A percentile compares a stretch with the other conserved stretches of the same genome.
phyloP scores from a whole-genome alignment of 352 stramenopile species.

The Peronosclerospora sorghi region DNA sequence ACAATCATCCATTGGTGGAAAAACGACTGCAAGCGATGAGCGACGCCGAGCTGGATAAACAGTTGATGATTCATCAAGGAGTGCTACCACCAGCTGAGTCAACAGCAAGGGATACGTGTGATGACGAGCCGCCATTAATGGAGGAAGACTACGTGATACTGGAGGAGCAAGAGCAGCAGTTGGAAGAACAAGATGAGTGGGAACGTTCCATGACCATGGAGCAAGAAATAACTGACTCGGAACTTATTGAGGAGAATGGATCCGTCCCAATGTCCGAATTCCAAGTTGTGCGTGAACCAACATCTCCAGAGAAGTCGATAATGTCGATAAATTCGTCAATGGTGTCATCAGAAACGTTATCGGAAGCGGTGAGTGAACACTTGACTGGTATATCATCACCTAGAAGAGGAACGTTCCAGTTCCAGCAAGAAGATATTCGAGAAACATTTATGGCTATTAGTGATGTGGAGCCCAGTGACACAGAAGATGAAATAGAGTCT shows the following conservation, averaged over 20 bases:
- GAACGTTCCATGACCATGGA: conserved; percentile 1
- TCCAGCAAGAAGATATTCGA: conserved; percentile 39
- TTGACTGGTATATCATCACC: conserved; percentile 4
- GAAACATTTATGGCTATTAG: conserved; percentile 38
- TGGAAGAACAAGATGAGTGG: conserved; percentile 54
- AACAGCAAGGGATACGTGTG: conserved; percentile 11
- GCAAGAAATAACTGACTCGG: conserved; percentile 34
- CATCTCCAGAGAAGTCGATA: conserved; percentile 2
- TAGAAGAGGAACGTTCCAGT: conserved; percentile 28
- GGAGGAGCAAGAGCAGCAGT: conserved; percentile 40
- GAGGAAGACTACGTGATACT: conserved; percentile 55
- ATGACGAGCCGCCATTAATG: conserved; percentile 32
- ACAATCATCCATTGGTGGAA: conserved; percentile 17
- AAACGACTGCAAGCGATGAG: conserved; percentile 17
- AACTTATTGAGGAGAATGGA: conserved; percentile 63
- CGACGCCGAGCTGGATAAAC: conserved; percentile 26
- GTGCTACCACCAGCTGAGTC: conserved; percentile 7
- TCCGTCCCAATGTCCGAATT: conserved; percentile 21
- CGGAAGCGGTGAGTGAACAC: conserved; percentile 8
- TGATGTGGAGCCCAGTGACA: conserved; percentile 38
- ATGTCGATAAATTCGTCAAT: conserved; percentile 2
- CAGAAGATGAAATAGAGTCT: conserved; percentile 11
- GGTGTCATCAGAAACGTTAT: conserved; percentile 6
- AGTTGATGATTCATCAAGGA: conserved; percentile 37
- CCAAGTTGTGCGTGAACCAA: conserved; percentile 3